A percentile compares a stretch with the other conserved stretches of the same genome.
Conservation (phyloP, 345 rosid species). For the Cardamine chenopodiifolia region DNA sequence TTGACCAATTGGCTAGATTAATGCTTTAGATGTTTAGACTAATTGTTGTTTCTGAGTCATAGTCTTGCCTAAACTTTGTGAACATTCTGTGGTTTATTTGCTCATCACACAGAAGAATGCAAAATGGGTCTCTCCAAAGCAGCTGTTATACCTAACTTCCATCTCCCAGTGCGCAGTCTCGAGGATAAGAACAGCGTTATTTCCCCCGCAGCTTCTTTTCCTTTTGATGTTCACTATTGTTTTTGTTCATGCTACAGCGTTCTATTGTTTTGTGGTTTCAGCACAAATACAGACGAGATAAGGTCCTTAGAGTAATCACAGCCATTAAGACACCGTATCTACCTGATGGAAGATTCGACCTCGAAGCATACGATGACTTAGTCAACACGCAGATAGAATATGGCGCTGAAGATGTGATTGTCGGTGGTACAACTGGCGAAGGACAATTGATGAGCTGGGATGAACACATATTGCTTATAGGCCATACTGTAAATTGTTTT, state of each 20-base stretch:
- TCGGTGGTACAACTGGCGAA: slow-evolving; percentile 94
- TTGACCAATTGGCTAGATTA: neutral
- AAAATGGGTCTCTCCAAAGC: slow-evolving; percentile 66
- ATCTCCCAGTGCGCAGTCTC: slow-evolving; percentile 80
- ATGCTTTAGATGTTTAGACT: neutral
- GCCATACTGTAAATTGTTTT: slow-evolving; percentile 80
- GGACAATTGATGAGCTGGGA: slow-evolving; percentile 98
- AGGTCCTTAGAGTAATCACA: slow-evolving; percentile 74
- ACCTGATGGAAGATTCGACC: slow-evolving; percentile 92
- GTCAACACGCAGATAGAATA: slow-evolving; percentile 66
- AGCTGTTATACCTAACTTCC: slow-evolving; percentile 63
- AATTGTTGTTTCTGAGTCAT: neutral
- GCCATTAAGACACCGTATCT: slow-evolving; percentile 94
- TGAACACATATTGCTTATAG: slow-evolving; percentile 90
- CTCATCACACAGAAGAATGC: slow-evolving; percentile 44
- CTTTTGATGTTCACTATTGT: neutral
- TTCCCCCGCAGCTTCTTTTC: neutral
- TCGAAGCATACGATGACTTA: slow-evolving; percentile 80
- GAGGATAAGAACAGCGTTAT: slow-evolving; percentile 61
- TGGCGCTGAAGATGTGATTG: slow-evolving; percentile 80
- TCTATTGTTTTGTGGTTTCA: slow-evolving; percentile 39
- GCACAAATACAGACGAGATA: slow-evolving; percentile 76
- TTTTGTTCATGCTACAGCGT: slow-evolving; percentile 1
- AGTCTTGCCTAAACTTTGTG: neutral
- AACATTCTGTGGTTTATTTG: neutral